Percentiles rank a stretch among this genome's conserved stretches.
phyloP scores from a whole-genome alignment of 2,329 filamentous ascomycete genomes.

The Tolypocladium tropicale region DNA sequence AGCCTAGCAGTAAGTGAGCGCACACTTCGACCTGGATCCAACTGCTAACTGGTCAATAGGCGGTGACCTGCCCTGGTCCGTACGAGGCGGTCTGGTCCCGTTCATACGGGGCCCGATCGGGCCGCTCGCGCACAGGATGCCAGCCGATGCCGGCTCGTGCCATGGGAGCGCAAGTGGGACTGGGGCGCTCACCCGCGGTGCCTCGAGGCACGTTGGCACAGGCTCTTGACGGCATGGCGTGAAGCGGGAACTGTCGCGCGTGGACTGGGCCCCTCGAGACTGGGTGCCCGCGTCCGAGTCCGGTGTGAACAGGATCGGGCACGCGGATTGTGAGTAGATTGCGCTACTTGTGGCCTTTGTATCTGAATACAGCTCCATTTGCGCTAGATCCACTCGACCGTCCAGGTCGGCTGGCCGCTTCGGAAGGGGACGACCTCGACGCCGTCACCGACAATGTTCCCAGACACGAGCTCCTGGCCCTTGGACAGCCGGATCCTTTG shows the following conservation, averaged over 20 bases:
- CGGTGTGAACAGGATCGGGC: neutral
- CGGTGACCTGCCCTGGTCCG: neutral
- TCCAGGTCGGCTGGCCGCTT: neutral
- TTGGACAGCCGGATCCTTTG: neutral
- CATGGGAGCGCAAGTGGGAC: neutral
- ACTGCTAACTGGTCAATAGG: neutral
- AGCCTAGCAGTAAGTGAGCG: neutral
- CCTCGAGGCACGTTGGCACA: neutral
- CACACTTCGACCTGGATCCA: neutral
- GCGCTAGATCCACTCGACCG: neutral
- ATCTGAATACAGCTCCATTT: neutral
- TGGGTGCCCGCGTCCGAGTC: too few relatives aligned
- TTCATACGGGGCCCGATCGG: conserved; percentile 19
- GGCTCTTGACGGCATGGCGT: neutral
- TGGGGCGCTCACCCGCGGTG: neutral
- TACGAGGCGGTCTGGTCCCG: conserved; percentile 2
- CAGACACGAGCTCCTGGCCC: neutral
- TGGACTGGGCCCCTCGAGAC: too few relatives aligned
- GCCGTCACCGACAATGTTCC: neutral
- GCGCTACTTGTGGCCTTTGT: neutral
- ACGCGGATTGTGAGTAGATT: neutral
- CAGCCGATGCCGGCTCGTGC: neutral
- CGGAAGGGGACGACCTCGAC: conserved; percentile 1
- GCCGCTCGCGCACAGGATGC: conserved; percentile 19
- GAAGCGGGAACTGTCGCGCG: neutral